Conservation (phyloP, 164 flowering plant species). For the grape (Vitis vinifera) region DNA sequence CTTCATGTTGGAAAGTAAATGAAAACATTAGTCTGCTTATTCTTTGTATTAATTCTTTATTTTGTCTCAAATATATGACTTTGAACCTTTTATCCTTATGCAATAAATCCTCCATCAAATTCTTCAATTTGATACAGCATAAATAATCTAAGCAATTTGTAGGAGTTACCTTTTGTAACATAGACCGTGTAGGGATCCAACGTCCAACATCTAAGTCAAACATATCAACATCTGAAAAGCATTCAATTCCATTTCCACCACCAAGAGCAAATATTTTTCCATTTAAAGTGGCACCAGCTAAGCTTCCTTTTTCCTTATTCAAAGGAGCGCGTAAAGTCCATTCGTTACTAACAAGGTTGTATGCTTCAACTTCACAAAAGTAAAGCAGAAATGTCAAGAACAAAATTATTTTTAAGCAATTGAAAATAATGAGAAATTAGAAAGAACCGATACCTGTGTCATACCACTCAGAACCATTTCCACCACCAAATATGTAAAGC, state of each 20-base stretch:
- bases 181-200: conserved; percentile 70
- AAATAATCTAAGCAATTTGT: neutral
- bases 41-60: too few relatives aligned
- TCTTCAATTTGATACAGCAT: neutral
- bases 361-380: conserved; percentile 67
- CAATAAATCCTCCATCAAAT: too few relatives aligned
- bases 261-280: conserved; percentile 79
- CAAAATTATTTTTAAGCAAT: neutral
- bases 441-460: conserved; percentile 64
- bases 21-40: too few relatives aligned
- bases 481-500: conserved; percentile 78
- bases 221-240: conserved; percentile 84
- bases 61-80: too few relatives aligned
- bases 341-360: conserved; percentile 34
- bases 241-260: conserved; percentile 74
- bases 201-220: conserved; percentile 66
- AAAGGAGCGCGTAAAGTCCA: conserved; percentile 69
- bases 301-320: conserved; percentile 55
- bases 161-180: conserved; percentile 69
- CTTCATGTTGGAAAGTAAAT: too few relatives aligned
- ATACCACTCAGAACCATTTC: conserved; percentile 61
- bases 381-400: neutral
- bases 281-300: conserved; percentile 61
- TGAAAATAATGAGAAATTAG: neutral
- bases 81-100: too few relatives aligned